These are phyloP conservation scores for Xylariaceae sp. DNA, from an alignment of 2,329 filamentous ascomycete species.

Conservation along the genomic window DNA sequence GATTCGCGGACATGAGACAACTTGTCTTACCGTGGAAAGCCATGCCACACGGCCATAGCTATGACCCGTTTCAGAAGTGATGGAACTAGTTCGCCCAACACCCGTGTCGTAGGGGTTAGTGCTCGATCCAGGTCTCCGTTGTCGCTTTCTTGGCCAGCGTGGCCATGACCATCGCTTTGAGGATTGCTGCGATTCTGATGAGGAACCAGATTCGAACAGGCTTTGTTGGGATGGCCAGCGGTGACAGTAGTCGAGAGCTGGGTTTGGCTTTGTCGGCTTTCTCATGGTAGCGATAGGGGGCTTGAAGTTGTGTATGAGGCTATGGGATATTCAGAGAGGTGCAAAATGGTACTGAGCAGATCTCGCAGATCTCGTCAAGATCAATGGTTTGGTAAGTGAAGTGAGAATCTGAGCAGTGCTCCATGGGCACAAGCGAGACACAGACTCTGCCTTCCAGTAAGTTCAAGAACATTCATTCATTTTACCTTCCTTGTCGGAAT, in stretches of 20 bases:
- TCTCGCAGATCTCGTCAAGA: no score
- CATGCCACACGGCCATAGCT: not conserved
- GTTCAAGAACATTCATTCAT: no score
- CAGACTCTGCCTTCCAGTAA: no score
- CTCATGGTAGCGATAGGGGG: slow-evolving; percentile 5
- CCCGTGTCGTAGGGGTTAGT: slow-evolving; percentile 32
- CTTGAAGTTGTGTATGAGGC: no score
- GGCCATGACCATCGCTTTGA: slow-evolving; percentile 17
- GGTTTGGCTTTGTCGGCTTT: slow-evolving; percentile 6
- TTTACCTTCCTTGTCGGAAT: no score
- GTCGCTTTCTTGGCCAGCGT: slow-evolving; percentile 1
- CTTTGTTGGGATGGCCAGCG: slow-evolving; percentile 32
- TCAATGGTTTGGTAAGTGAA: no score
- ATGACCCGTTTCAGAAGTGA: no score
- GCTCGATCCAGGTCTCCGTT: slow-evolving; percentile 25
- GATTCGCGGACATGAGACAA: not conserved
- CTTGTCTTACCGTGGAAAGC: not conserved
- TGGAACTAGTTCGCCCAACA: slow-evolving; percentile 4
- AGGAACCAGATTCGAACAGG: slow-evolving; percentile 21
- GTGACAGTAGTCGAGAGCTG: slow-evolving; percentile 24
- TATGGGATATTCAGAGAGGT: not conserved
- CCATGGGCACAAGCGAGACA: no score
- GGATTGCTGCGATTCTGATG: slow-evolving; percentile 10
- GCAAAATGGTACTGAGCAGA: not conserved
- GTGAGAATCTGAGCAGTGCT: no score